A percentile compares a stretch with the other conserved stretches of the same genome.
Evolutionary conservation across 2,329 filamentous ascomycete species (phyloP).

Genomic region (Talaromyces funiculosus): DNA sequence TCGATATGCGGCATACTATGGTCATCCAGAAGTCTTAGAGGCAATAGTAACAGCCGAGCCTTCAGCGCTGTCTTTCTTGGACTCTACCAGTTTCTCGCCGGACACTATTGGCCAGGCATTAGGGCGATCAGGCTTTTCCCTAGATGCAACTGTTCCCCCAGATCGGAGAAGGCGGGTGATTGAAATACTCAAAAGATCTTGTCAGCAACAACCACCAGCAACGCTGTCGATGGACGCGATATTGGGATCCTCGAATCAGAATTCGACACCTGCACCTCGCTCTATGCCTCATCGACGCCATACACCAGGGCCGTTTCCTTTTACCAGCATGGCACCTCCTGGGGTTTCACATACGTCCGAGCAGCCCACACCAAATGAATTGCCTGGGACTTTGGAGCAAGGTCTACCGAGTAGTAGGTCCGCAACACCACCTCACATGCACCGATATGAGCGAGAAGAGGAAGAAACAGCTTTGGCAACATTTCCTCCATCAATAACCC

Average conservation of each 20-base stretch:
- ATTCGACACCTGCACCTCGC: not conserved
- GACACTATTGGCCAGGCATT: slow-evolving; percentile 17
- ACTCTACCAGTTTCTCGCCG: slow-evolving; percentile 9
- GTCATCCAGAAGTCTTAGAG: slow-evolving; percentile 30
- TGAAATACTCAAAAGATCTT: slow-evolving; percentile 16
- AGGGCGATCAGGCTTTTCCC: slow-evolving; percentile 23
- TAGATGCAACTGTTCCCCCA: slow-evolving; percentile 19
- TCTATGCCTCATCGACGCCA: not conserved
- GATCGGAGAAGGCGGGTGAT: slow-evolving; percentile 20
- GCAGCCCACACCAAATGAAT: slow-evolving; percentile 16
- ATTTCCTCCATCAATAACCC: not conserved
- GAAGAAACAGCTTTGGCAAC: not conserved
- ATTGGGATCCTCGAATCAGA: not conserved
- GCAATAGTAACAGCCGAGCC: slow-evolving; percentile 25
- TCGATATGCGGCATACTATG: slow-evolving; percentile 35
- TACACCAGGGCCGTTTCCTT: not conserved
- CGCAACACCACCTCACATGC: slow-evolving; percentile 24
- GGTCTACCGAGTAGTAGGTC: slow-evolving; percentile 23
- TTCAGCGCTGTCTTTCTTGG: slow-evolving; percentile 13
- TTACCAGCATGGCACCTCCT: not conserved
- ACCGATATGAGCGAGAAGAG: slow-evolving; percentile 10
- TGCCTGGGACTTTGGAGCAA: slow-evolving; percentile 24
- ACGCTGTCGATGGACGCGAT: not conserved
- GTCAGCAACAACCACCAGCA: slow-evolving; percentile 2
- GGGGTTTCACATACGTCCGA: not conserved